phyloP scores from a whole-genome alignment of 331 rosid genomes.

The Quercus phellos region DNA sequence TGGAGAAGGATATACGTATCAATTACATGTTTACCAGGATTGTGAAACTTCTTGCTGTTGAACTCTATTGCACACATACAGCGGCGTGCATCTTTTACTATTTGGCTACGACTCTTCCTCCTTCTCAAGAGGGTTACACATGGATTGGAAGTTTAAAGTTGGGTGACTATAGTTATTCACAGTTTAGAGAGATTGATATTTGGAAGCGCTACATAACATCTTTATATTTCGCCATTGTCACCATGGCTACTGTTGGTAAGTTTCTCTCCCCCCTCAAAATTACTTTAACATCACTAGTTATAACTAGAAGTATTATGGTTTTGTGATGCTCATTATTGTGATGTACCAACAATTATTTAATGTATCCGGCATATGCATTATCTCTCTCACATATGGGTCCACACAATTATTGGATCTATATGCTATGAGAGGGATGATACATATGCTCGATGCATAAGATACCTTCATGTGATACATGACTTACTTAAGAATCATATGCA shows the following conservation, averaged over 20 bases:
- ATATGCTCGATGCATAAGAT: too few species aligned
- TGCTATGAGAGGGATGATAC: too few species aligned
- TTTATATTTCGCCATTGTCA: conserved; percentile 85
- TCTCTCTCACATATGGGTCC: too few species aligned
- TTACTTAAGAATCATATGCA: too few species aligned
- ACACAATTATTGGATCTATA: too few species aligned
- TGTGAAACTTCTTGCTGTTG: conserved; percentile 76
- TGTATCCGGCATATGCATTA: too few species aligned
- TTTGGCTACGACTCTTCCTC: conserved; percentile 89
- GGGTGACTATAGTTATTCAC: conserved; percentile 71
- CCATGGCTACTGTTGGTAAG: conserved; percentile 98
- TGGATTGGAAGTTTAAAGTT: conserved; percentile 94
- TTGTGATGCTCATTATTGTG: conserved; percentile 1
- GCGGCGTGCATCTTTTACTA: conserved; percentile 98
- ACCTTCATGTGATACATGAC: too few species aligned
- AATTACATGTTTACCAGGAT: conserved; percentile 76
- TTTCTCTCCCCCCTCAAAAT: neutral
- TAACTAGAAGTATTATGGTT: neutral
- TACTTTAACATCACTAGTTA: neutral
- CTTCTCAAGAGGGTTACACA: conserved; percentile 79
- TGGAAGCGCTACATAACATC: conserved; percentile 90
- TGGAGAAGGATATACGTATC: conserved; percentile 91
- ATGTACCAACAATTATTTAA: too few species aligned
- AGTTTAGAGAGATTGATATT: conserved; percentile 83
- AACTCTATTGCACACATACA: conserved; percentile 94